phyloP scores from a whole-genome alignment of 495 filamentous ascomycete species.

The Penicillium coprophilum region DNA sequence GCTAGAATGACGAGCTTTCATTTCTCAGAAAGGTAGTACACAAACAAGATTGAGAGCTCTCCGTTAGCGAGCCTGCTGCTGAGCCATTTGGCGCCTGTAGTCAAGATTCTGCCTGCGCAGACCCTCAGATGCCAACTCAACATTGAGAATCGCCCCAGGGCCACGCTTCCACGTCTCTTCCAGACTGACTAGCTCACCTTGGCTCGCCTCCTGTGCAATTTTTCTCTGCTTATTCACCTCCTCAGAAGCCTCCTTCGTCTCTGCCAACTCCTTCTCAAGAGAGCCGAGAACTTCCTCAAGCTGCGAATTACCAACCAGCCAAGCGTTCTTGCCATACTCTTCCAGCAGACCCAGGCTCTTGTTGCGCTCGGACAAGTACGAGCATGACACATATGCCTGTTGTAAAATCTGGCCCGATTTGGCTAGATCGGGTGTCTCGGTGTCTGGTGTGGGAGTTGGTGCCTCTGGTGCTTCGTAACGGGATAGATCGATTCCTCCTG shows the following conservation, averaged over 20 bases:
- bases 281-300: conserved; percentile 67
- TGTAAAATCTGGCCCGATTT: conserved; percentile 41
- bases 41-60: background rate
- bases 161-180: conserved; percentile 74
- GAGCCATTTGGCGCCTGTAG: conserved; percentile 44
- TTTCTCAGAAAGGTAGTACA: background rate
- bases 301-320: conserved; percentile 81
- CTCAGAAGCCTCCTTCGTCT: conserved; percentile 63
- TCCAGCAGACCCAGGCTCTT: conserved; percentile 75
- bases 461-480: conserved; percentile 74
- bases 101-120: conserved; percentile 64
- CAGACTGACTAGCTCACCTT: conserved; percentile 64
- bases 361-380: conserved; percentile 64
- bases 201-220: conserved; percentile 64
- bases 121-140: conserved; percentile 71
- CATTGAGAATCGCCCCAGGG: conserved; percentile 69
- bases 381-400: conserved; percentile 60
- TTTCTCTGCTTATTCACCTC: conserved; percentile 68
- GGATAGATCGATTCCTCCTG: conserved; percentile 67
- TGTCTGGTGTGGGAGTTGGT: conserved; percentile 34
- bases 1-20: background rate
- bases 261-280: conserved; percentile 77
- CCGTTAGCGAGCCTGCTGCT: conserved; percentile 34
- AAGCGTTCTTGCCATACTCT: conserved; percentile 81
- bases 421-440: conserved; percentile 33